A percentile compares a stretch with the other conserved stretches of the same genome.
These are phyloP conservation scores for Penicillium herquei DNA, from an alignment of 495 filamentous ascomycete species.

Conservation along the genomic window DNA sequence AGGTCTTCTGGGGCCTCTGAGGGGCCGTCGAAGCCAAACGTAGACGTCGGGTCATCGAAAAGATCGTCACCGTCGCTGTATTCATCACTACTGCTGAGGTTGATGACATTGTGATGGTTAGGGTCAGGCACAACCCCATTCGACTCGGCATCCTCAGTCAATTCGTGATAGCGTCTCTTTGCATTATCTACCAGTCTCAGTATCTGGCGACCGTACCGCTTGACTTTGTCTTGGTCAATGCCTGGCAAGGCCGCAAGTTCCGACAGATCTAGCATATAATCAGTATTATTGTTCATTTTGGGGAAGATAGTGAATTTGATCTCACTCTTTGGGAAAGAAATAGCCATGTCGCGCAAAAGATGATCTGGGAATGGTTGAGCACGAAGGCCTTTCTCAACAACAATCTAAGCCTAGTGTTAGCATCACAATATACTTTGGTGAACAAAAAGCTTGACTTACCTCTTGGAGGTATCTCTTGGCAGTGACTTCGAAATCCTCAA, in stretches of 20 bases:
- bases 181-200: constrained; percentile 60
- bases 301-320: background rate
- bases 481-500: constrained; percentile 61
- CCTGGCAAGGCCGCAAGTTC: constrained; percentile 66
- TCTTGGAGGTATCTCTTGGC: constrained; percentile 65
- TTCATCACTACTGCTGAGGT: constrained; percentile 64
- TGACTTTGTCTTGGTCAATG: constrained; percentile 69
- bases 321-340: constrained; percentile 65
- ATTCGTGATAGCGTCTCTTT: constrained; percentile 55
- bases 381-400: constrained; percentile 59
- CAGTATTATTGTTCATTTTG: background rate
- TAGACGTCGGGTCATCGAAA: constrained; percentile 37
- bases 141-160: constrained; percentile 48
- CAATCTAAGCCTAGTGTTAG: constrained; percentile 53
- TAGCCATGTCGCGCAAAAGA: constrained; percentile 79
- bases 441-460: constrained; percentile 25
- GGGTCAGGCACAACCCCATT: constrained; percentile 51
- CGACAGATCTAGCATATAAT: constrained; percentile 25
- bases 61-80: constrained; percentile 47
- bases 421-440: background rate
- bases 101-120: constrained; percentile 65
- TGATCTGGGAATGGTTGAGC: constrained; percentile 73
- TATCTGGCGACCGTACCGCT: constrained; percentile 65
- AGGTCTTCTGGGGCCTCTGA: constrained; percentile 16
- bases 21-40: constrained; percentile 29